phyloP scores from a whole-genome alignment of 768 basidiomycete species.

The Serendipita sp. region DNA sequence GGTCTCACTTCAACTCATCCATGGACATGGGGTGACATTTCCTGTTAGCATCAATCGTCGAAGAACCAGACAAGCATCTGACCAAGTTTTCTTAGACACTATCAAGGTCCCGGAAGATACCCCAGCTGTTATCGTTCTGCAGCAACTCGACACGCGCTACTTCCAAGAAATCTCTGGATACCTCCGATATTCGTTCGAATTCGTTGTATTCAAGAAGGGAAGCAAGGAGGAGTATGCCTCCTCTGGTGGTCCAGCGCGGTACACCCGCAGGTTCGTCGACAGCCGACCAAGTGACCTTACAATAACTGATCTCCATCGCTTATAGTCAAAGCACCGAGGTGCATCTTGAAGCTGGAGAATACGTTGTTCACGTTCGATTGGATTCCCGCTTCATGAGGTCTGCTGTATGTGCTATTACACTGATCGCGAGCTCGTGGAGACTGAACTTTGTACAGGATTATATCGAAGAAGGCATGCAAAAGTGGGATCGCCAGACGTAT shows the following conservation, averaged over 20 bases:
- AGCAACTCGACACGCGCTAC: constrained; percentile 34
- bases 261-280: constrained; percentile 9
- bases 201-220: constrained; percentile 33
- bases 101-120: constrained; percentile 27
- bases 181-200: constrained; percentile 33
- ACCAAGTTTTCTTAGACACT: constrained; percentile 22
- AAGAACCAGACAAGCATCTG: background rate
- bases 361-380: constrained; percentile 18
- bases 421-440: background rate
- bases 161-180: constrained; percentile 31
- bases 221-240: constrained; percentile 18
- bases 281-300: too few relatives aligned
- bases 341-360: constrained; percentile 18
- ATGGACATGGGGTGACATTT: constrained; percentile 23
- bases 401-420: background rate
- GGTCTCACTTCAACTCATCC: constrained; percentile 5
- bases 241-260: constrained; percentile 13
- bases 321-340: constrained; percentile 13
- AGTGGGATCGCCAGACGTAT: background rate
- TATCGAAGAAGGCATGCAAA: background rate
- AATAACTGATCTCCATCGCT: too few relatives aligned
- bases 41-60: constrained; percentile 24
- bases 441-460: background rate
- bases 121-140: constrained; percentile 33
- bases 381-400: background rate